Base-by-base conservation (phyloP, 192 early-diverging fungal genomes). In the Gigaspora rosea region DNA sequence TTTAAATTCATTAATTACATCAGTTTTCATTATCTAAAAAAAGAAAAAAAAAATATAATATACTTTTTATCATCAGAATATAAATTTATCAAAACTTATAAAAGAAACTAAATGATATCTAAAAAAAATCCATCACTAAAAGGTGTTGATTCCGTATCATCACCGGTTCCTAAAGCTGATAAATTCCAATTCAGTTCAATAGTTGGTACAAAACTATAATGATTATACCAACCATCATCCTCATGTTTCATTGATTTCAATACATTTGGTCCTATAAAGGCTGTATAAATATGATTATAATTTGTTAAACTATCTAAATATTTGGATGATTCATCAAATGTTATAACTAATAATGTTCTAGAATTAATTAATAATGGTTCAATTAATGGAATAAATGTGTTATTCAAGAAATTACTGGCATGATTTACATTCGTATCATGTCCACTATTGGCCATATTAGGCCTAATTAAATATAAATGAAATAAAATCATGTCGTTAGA, bases 401-500 rank as follows among this genome's bases (percentile, higher is more conserved):
- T 54, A 18, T 51, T 79, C 41, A 92, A 77, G 88, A 89, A 93
- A 49, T 81, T 77, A 9, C 79, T 54, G 27, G 90, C 82, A 78
- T 78, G 75, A 7, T 64, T 77, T 59, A 85, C 68, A 46, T 81
- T 86, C 68, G 88, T 87, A 69, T 85, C 79, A 41, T 88, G 84
- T 15, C 83, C 88, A 78, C 89, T 83, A 68, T 89, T 86, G 27
- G 77, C 78, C 75, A 90, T 83, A 81, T 93, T 85, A 16, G 92
- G 92, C n/a, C 52, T 56, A 56, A 56, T 56, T 18, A 56, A 18
- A 18, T 18, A 56, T 18, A 56, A 54, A 4, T 16, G 3, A 54
- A 51, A 11, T 11, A 51, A 11, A 11, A 51, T 11, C 13, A 13
- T 13, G 9, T 52, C 2, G 15, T 52, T 52, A 52, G 15, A 13